Conservation (phyloP, 768 basidiomycete genomes). For the Leccinum broughii region DNA sequence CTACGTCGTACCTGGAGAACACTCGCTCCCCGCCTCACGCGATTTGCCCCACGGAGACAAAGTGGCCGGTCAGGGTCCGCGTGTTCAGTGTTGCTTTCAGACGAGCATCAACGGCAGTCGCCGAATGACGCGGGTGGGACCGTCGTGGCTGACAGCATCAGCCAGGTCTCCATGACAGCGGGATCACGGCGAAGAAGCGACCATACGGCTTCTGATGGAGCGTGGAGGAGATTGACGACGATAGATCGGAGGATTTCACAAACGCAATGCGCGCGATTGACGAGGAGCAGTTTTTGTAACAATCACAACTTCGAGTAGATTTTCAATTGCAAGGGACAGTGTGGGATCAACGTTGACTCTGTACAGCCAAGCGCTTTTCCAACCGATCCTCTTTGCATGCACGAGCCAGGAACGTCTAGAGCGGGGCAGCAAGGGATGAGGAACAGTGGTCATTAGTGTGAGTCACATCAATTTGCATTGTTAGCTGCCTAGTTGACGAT, state of each 20-base stretch:
- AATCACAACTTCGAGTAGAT: too few relatives aligned
- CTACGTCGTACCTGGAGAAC: slow-evolving; percentile 52
- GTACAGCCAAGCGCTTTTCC: too few relatives aligned
- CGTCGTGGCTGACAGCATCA: slow-evolving; percentile 6
- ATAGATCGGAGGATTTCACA: slow-evolving; percentile 23
- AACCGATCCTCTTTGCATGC: too few relatives aligned
- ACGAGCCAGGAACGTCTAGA: too few relatives aligned
- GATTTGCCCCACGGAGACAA: slow-evolving; percentile 43
- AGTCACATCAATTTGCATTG: too few relatives aligned
- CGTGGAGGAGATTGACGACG: slow-evolving; percentile 5
- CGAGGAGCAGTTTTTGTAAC: neutral
- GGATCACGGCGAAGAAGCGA: slow-evolving; percentile 7
- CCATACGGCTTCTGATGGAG: slow-evolving; percentile 6
- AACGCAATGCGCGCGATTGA: slow-evolving; percentile 19
- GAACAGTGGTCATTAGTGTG: too few relatives aligned
- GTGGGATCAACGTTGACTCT: too few relatives aligned
- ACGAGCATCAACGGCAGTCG: slow-evolving; percentile 26
- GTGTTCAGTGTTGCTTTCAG: slow-evolving; percentile 45
- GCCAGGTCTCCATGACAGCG: neutral
- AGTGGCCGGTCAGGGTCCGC: slow-evolving; percentile 31
- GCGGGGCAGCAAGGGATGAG: too few relatives aligned
- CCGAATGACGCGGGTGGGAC: slow-evolving; percentile 14
- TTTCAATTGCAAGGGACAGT: too few relatives aligned
- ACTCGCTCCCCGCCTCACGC: slow-evolving; percentile 46
- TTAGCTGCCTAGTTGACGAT: too few relatives aligned